A percentile compares a stretch with the other conserved stretches of the same genome.
Evolutionary conservation across 2,329 filamentous ascomycete genomes (phyloP).

Genomic region (Trichoderma sp.): DNA sequence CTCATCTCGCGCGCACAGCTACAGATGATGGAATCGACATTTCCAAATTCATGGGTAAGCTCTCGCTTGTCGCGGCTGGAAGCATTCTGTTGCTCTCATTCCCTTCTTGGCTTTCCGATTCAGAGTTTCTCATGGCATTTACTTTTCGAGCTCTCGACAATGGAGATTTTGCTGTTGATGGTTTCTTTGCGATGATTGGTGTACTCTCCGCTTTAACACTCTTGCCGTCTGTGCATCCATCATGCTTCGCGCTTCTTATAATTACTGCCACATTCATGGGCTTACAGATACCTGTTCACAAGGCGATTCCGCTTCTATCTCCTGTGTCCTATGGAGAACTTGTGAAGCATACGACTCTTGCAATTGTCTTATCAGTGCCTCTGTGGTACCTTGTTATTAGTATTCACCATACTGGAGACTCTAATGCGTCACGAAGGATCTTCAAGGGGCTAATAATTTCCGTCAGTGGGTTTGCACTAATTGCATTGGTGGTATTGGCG

Average conservation of each 20-base stretch:
- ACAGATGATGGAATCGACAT: constrained; percentile 27
- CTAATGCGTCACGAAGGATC: background rate
- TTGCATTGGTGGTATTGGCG: constrained; percentile 3
- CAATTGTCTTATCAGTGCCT: background rate
- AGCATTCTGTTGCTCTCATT: constrained; percentile 28
- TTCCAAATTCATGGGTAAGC: constrained; percentile 4
- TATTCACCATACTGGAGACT: background rate
- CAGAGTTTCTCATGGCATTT: constrained; percentile 33
- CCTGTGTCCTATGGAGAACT: background rate
- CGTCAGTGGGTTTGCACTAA: constrained; percentile 8
- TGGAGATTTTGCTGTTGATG: constrained; percentile 33
- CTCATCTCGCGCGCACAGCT: constrained; percentile 26
- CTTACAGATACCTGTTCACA: background rate
- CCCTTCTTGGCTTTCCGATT: constrained; percentile 27
- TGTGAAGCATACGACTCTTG: background rate
- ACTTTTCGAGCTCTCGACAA: constrained; percentile 29
- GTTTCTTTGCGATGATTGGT: constrained; percentile 25
- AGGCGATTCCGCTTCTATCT: background rate
- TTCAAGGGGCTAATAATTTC: constrained; percentile 23
- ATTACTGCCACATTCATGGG: constrained; percentile 26
- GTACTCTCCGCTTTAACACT: constrained; percentile 31
- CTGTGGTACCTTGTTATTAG: constrained; percentile 15
- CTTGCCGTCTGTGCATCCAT: constrained; percentile 29
- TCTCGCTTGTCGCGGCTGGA: constrained; percentile 21
- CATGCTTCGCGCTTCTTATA: constrained; percentile 30